Conservation (phyloP, 1,139 yeast genomes). For the Magnusiomyces fungicola region DNA sequence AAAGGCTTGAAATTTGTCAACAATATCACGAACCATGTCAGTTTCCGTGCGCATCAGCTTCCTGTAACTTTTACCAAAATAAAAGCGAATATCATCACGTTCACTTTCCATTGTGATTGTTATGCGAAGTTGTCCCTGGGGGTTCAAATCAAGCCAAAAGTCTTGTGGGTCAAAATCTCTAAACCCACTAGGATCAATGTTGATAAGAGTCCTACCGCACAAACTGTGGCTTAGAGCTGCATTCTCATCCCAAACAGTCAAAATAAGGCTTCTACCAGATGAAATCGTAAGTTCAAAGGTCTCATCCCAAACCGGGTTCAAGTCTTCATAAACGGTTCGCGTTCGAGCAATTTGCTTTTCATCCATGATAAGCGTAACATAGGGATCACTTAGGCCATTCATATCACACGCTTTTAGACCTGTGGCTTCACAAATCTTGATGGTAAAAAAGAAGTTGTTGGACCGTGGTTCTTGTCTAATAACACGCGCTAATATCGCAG, state of each 20-base stretch:
- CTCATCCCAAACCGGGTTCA: constrained; percentile 76
- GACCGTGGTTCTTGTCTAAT: constrained; percentile 31
- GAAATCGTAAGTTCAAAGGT: constrained; percentile 57
- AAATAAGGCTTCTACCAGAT: constrained; percentile 38
- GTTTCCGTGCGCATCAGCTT: constrained; percentile 55
- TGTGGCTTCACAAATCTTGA: constrained; percentile 63
- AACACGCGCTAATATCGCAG: constrained; percentile 38
- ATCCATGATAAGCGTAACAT: constrained; percentile 51
- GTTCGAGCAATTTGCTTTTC: constrained; percentile 65
- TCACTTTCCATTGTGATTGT: constrained; percentile 75
- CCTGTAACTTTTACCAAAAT: constrained; percentile 70
- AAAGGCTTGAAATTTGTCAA: constrained; percentile 48
- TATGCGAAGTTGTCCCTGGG: constrained; percentile 57
- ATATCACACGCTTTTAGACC: constrained; percentile 49
- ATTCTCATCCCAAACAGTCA: constrained; percentile 70
- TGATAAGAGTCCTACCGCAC: constrained; percentile 60
- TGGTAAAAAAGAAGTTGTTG: constrained; percentile 52
- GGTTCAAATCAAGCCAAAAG: constrained; percentile 52
- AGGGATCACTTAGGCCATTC: constrained; percentile 55
- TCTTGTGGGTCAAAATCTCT: constrained; percentile 61
- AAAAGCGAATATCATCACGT: constrained; percentile 66
- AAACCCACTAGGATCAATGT: constrained; percentile 58
- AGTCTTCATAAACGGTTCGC: constrained; percentile 50
- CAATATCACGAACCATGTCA: constrained; percentile 57
- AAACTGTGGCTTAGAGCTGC: constrained; percentile 50